Percentiles rank a stretch among this genome's conserved stretches.
phyloP scores from a whole-genome alignment of 208 protist genomes.

The Wallacemonas sp. region DNA sequence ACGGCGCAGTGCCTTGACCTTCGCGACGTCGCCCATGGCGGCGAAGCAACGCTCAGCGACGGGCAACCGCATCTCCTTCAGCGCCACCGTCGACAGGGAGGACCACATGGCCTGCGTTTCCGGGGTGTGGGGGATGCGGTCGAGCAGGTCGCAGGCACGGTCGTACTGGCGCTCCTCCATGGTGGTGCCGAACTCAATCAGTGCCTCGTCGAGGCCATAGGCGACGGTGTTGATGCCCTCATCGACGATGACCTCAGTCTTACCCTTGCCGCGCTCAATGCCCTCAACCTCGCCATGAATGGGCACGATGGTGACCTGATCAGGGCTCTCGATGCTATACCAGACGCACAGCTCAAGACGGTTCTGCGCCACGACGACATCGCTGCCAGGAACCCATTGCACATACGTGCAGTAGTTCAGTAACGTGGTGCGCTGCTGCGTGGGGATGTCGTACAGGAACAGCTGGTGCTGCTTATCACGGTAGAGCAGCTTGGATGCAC shows the following conservation, averaged over 20 bases:
- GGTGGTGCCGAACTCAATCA: constrained; percentile 96
- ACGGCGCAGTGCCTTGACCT: constrained; percentile 89
- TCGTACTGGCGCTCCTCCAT: constrained; percentile 94
- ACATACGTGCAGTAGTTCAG: constrained; percentile 97
- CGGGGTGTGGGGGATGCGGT: constrained; percentile 73
- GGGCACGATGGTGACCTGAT: constrained; percentile 93
- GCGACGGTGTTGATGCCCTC: constrained; percentile 94
- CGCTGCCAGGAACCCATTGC: constrained; percentile 97
- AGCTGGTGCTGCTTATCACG: constrained; percentile 95
- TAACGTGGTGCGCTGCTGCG: constrained; percentile 87
- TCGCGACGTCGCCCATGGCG: constrained; percentile 93
- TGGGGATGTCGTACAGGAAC: constrained; percentile 93
- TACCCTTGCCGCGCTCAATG: constrained; percentile 93
- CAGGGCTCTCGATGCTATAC: constrained; percentile 96
- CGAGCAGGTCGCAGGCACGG: constrained; percentile 91
- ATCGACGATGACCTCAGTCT: constrained; percentile 97
- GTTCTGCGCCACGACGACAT: constrained; percentile 98
- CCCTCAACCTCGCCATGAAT: constrained; percentile 97
- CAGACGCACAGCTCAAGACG: constrained; percentile 96
- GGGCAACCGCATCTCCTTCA: constrained; percentile 85
- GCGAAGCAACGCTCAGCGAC: constrained; percentile 96
- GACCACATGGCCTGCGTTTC: constrained; percentile 97
- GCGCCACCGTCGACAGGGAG: constrained; percentile 79
- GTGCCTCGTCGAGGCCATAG: constrained; percentile 95
- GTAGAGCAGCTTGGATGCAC: constrained; percentile 94